Base-by-base conservation (phyloP, 257 asterid genomes). In the Linderniella brevidens region DNA sequence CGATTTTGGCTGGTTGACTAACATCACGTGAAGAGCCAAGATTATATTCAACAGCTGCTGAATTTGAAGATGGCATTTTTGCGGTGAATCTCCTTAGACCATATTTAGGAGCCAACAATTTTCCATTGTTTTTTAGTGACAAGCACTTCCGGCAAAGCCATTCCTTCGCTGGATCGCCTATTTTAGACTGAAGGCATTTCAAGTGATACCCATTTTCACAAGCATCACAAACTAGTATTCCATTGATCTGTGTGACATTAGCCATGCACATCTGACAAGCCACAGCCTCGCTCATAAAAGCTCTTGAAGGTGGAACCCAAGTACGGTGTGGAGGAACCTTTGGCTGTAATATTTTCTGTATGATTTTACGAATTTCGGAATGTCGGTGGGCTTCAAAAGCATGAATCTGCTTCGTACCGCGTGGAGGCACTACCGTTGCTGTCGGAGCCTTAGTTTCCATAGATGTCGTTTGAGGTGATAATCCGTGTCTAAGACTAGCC, bases 121-220 rank as follows among this genome's bases (percentile, higher is more conserved):
- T 86, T 49, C 94, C 99, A 65, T 85, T 67, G 62, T 87, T 79
- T n/a, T n/a, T n/a, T 52, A 72, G 25, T 41, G 83, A 63, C 74
- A 90, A 75, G 72, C 99, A 90, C 72, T 68, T 86, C 47, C 65
- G 76, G 73, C 99, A 90, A 48, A 81, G 96, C 99, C 99, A 90
- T 64, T 85, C 99, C 40, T 75, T 88, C 67, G 77, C 77, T 35
- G 85, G 82, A 55, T 78, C 62, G 49, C 79, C 82, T 61, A 68
- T 86, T 54, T 70, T 64, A 19, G 64, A 49, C 56, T 69, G 92
- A 50, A 90, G 88, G 69, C 99, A 90, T 73, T 85, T 90, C 68
- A 85, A 55, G 81, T 90, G 99, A 68, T 71, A 79, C 12, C 93
- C 96, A 57, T 90, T 86, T 50, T 90, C 99, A 64, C 99, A 90